phyloP scores from a whole-genome alignment of 75 land plant genomes.

The Isoetes taiwanensis region DNA sequence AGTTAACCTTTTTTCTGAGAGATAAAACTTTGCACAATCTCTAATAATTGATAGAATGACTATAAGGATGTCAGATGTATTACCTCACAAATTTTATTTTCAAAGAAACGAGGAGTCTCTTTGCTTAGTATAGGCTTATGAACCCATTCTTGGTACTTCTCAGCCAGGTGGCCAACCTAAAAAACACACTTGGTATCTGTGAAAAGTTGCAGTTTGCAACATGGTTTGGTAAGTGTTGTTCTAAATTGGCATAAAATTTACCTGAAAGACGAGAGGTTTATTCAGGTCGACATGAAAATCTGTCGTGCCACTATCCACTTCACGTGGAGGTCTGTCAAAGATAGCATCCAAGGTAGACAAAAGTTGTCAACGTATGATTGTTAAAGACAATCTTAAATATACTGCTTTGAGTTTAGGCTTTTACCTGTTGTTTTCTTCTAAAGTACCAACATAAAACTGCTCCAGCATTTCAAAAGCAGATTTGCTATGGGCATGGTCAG shows the following conservation, averaged over 20 bases:
- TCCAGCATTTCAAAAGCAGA: constrained; percentile 15
- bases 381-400: neutral
- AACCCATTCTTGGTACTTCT: constrained; percentile 81
- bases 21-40: neutral
- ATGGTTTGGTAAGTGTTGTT: too few species aligned
- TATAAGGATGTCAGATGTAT: neutral
- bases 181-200: neutral
- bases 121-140: constrained; percentile 78
- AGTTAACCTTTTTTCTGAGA: neutral
- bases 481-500: constrained; percentile 10
- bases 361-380: neutral
- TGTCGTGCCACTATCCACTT: neutral
- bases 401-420: too few species aligned
- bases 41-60: neutral
- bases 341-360: neutral
- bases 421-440: too few species aligned
- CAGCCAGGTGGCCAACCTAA: constrained; percentile 93
- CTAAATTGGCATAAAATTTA: neutral
- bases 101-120: constrained; percentile 84
- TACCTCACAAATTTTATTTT: constrained; percentile 62
- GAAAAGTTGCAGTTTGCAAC: neutral
- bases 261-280: constrained; percentile 85
- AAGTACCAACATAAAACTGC: constrained; percentile 13
- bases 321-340: neutral
- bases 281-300: constrained; percentile 41